A percentile compares a stretch with the other conserved stretches of the same genome.
Conservation (phyloP, 345 rosid species). For the Ricinus communis region DNA sequence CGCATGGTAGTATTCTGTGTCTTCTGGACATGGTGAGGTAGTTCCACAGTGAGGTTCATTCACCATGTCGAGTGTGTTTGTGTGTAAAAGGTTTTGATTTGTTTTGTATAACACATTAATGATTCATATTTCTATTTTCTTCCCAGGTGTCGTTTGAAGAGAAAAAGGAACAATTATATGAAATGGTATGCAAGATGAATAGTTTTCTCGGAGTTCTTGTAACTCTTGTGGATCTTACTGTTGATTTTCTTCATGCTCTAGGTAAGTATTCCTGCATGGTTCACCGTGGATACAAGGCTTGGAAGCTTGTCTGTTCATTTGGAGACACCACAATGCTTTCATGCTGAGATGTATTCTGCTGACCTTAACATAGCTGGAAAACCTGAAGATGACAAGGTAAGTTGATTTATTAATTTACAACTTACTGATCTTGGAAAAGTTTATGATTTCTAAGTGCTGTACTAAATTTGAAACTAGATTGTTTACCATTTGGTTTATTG, state of each 20-base stretch:
- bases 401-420: background rate
- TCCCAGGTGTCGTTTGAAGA: conserved; percentile 83
- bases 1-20: background rate
- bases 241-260: conserved; percentile 30
- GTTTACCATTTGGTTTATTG: background rate
- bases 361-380: conserved; percentile 89
- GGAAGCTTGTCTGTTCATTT: conserved; percentile 94
- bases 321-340: conserved; percentile 98
- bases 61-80: background rate
- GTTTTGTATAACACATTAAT: background rate
- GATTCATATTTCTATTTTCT: conserved; percentile 17
- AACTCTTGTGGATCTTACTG: conserved; percentile 19
- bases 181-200: conserved; percentile 59
- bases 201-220: background rate
- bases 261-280: conserved; percentile 99
- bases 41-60: background rate
- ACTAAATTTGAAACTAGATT: background rate
- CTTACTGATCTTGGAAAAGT: background rate
- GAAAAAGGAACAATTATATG: conserved; percentile 87
- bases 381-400: conserved; percentile 98
- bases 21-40: background rate
- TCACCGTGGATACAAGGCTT: conserved; percentile 87
- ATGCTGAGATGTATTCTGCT: conserved; percentile 97
- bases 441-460: conserved; percentile 4
- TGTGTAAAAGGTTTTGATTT: conserved; percentile 3